These are phyloP conservation scores for Micractinium sp. DNA, from an alignment of 139 green algal species.

Conservation along the genomic window DNA sequence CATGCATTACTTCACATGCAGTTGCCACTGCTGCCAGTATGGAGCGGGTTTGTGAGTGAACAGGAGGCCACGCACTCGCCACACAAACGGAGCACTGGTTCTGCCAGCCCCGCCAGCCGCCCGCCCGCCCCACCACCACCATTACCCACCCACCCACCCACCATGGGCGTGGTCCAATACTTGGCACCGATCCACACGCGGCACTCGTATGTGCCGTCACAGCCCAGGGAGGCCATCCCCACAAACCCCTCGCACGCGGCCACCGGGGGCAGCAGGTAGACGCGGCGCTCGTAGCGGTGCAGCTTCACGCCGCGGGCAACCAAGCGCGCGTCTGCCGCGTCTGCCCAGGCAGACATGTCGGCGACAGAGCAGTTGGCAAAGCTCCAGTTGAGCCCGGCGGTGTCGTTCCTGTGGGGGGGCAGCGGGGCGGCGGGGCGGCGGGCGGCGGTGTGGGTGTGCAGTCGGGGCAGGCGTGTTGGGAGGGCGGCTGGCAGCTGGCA, in stretches of 20 bases:
- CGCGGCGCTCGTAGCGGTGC: not conserved
- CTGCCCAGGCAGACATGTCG: not conserved
- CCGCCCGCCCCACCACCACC: too few relatives aligned
- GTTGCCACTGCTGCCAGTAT: too few relatives aligned
- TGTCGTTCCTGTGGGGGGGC: not conserved
- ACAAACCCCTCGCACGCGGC: not conserved
- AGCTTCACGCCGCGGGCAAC: not conserved
- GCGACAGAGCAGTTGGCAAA: not conserved
- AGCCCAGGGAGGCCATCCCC: not conserved
- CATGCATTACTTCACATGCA: too few relatives aligned
- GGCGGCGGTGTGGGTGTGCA: too few relatives aligned
- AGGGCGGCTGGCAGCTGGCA: too few relatives aligned
- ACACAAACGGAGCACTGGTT: too few relatives aligned
- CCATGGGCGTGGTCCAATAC: not conserved
- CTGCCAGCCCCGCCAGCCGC: too few relatives aligned
- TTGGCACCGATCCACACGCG: not conserved
- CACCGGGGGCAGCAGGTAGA: not conserved
- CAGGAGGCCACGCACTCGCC: too few relatives aligned
- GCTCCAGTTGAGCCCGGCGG: not conserved
- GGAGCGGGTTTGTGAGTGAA: too few relatives aligned
- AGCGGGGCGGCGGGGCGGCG: too few relatives aligned
- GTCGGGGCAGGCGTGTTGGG: too few relatives aligned
- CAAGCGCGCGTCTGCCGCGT: not conserved
- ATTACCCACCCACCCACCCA: not conserved
- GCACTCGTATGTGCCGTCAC: not conserved